A percentile compares a stretch with the other conserved stretches of the same genome.
These are phyloP conservation scores for Colletotrichum sp. DNA, from an alignment of 2,329 filamentous ascomycete genomes.

Conservation along the genomic window DNA sequence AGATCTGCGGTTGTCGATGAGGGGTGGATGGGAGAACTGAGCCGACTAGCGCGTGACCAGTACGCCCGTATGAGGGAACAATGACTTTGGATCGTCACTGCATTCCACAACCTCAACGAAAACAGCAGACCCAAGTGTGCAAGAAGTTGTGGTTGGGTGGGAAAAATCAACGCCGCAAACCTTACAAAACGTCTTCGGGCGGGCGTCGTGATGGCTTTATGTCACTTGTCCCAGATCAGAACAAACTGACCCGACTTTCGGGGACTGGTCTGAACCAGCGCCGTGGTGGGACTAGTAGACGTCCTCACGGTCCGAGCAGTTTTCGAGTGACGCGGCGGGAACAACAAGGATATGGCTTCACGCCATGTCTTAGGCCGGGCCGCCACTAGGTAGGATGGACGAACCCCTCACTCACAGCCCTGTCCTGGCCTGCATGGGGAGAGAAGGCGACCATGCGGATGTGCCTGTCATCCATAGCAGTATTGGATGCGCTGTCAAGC, in stretches of 20 bases:
- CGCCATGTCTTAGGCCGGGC: slow-evolving; percentile 20
- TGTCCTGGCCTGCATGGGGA: not conserved
- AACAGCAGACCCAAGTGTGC: not conserved
- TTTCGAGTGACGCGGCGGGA: not conserved
- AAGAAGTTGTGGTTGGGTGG: not conserved
- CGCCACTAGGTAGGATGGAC: slow-evolving; percentile 1
- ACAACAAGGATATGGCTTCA: slow-evolving; percentile 3
- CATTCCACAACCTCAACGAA: not conserved
- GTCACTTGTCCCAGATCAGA: slow-evolving; percentile 5
- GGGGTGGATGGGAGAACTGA: not conserved
- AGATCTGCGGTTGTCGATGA: not conserved
- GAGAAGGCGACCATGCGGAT: not conserved
- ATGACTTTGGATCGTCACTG: not conserved
- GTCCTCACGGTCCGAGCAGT: slow-evolving; percentile 4
- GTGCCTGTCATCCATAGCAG: not conserved
- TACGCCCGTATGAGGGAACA: slow-evolving; percentile 11
- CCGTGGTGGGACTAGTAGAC: not conserved
- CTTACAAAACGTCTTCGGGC: slow-evolving; percentile 3
- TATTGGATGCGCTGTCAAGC: not conserved
- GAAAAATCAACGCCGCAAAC: slow-evolving; percentile 4
- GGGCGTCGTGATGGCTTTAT: slow-evolving; percentile 17
- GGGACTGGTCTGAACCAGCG: not conserved
- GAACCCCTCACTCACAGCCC: not conserved
- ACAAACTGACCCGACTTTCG: not conserved
- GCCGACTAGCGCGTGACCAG: not conserved